phyloP scores from a whole-genome alignment of 176 grass and related monocot genomes.

The Oryza coarctata region DNA sequence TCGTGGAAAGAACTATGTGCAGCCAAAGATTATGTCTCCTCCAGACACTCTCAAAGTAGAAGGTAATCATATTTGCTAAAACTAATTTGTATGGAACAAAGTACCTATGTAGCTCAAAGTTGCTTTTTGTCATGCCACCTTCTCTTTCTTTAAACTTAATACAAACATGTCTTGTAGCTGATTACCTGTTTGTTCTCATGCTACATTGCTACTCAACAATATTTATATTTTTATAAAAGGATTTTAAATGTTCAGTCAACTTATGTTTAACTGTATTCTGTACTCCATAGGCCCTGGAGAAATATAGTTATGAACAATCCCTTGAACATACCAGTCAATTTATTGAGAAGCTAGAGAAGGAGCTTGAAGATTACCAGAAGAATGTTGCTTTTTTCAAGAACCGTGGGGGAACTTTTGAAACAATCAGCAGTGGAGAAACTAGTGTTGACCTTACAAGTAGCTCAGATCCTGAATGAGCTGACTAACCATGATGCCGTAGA shows the following conservation, averaged over 20 bases:
- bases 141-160: neutral
- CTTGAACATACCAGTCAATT: slow-evolving; percentile 77
- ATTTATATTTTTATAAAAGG: neutral
- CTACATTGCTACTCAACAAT: neutral
- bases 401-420: slow-evolving; percentile 26
- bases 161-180: neutral
- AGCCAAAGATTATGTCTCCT: slow-evolving; percentile 73
- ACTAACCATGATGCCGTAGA: neutral
- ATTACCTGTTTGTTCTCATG: neutral
- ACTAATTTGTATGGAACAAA: neutral
- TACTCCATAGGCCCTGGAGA: slow-evolving; percentile 64
- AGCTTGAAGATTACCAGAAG: slow-evolving; percentile 73
- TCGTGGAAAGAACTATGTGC: slow-evolving; percentile 73
- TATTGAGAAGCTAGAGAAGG: slow-evolving; percentile 65
- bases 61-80: slow-evolving; percentile 46
- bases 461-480: slow-evolving; percentile 34
- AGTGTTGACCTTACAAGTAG: neutral
- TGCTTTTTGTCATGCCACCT: neutral
- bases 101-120: neutral
- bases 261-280: neutral
- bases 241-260: neutral
- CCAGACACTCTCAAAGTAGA: slow-evolving; percentile 54
- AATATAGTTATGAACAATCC: slow-evolving; percentile 82
- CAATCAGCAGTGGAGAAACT: slow-evolving; percentile 20
- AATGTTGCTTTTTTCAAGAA: slow-evolving; percentile 69